Conservation (phyloP, 306 rosid genomes). For the Cucumis cinereus region DNA sequence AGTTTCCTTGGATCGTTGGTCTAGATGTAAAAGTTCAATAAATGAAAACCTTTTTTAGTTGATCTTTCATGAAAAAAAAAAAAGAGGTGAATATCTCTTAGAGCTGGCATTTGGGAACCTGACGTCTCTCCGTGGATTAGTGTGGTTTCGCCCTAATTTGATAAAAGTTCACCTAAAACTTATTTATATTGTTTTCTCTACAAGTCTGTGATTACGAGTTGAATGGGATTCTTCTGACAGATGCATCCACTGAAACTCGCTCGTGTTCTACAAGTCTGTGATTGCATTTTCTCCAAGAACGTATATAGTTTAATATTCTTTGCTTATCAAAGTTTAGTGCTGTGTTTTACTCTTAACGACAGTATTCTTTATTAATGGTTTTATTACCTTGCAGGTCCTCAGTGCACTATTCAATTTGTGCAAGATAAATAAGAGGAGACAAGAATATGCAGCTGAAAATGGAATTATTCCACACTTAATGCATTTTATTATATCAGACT, state of each 20-base stretch:
- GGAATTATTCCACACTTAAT: conserved; percentile 97
- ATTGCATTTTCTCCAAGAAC: not conserved
- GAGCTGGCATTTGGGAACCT: not conserved
- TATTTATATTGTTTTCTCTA: too few species aligned
- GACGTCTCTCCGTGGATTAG: not conserved
- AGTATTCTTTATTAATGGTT: not conserved
- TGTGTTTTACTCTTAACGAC: not conserved
- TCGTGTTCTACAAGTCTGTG: not conserved
- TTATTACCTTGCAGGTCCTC: conserved; percentile 49
- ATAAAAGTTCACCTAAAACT: not conserved
- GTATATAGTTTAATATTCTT: not conserved
- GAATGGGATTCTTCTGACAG: too few species aligned
- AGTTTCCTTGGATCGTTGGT: not conserved
- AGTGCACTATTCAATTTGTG: conserved; percentile 89
- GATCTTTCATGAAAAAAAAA: not conserved
- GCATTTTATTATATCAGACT: conserved; percentile 80
- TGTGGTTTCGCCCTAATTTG: not conserved
- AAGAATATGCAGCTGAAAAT: conserved; percentile 98
- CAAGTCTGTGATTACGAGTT: not conserved
- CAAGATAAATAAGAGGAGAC: conserved; percentile 98
- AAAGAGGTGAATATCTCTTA: not conserved
- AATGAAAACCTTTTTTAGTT: not conserved
- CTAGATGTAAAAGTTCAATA: not conserved
- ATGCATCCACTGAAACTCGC: too few species aligned
- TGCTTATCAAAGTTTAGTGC: not conserved